Evolutionary conservation across 352 stramenopile genomes (phyloP), one percentile per base, ranked within the genome.

Genomic region (Phytophthora pisi): DNA sequence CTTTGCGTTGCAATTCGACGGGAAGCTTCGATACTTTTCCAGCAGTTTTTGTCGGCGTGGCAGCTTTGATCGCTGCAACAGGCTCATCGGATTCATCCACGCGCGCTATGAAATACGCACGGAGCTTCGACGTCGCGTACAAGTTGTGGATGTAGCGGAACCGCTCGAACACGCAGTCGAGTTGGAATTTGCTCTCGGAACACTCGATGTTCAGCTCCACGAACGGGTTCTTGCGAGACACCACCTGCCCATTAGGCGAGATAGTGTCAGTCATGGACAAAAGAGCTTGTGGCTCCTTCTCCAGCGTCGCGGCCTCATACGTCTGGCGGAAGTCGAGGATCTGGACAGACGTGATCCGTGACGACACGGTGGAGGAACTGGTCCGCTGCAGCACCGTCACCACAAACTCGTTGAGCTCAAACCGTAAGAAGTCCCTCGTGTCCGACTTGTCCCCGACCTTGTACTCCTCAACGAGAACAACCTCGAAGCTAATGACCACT

Each of bases 111-210:
- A 93, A 91, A 18, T 93, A 93, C 6, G 74, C 71, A 30, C 88
- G 81, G 3, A 93, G 70, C 55, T 91, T 93, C 3, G 78, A 70
- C 0, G 77, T 79, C 3, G 89, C 79, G 18, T 81, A 82, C 16
- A 93, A 47, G 38, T 92, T 88, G 57, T 93, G 82, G 30, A 92
- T 89, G 51, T 90, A 92, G 26, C 81, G 66, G 52, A 93, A 93
- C 6, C 79, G 74, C 56, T 86, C 77, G 43, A 91, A 80, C 0
- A 28, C 63, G 57, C 85, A 93, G 31, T 77, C 74, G 2, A 93
- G 53, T 36, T 80, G 75, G 38, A 93, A 81, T 34, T 77, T 85
- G 2, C 61, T 70, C 45, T 93, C 78, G 0, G 79, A 81, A 0
- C 76, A 79, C 45, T 93, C 82, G 10, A 93, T 86, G 7, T 60